Percentiles rank a stretch among this genome's conserved stretches.
These are phyloP conservation scores for Crithidia acanthocephali DNA, from an alignment of 208 protist species.

Conservation along the genomic window DNA sequence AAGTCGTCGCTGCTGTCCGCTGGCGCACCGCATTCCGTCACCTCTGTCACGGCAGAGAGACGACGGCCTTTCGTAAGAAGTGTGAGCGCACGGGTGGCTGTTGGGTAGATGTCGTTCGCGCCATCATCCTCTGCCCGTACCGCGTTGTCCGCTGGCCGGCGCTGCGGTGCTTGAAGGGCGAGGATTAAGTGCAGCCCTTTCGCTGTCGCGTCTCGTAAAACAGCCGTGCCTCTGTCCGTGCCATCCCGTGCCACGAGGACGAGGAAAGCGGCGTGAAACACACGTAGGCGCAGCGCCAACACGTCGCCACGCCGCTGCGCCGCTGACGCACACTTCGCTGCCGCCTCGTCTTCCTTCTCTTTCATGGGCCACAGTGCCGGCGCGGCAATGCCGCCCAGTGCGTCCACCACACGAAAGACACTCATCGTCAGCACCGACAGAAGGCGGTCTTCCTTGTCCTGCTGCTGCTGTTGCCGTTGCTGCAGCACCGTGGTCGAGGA, in stretches of 20 bases:
- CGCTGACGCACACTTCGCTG: neutral
- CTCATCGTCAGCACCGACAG: constrained; percentile 20
- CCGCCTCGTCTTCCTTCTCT: neutral
- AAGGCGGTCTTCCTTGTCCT: constrained; percentile 14
- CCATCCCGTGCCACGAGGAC: constrained; percentile 13
- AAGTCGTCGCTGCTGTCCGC: neutral
- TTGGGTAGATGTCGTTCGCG: neutral
- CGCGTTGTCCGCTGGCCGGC: neutral
- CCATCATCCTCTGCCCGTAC: neutral
- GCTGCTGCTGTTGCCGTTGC: neutral
- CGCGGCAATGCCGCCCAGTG: constrained; percentile 8
- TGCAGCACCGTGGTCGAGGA: neutral
- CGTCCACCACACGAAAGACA: constrained; percentile 36
- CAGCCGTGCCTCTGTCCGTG: neutral
- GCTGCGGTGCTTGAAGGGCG: neutral
- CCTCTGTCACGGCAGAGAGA: neutral
- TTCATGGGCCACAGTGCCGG: constrained; percentile 19
- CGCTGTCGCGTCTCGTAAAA: neutral
- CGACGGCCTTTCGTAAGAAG: neutral
- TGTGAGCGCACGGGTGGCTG: neutral
- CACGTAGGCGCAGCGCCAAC: constrained; percentile 16
- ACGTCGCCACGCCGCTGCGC: constrained; percentile 3
- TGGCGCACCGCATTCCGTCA: neutral
- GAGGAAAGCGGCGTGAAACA: constrained; percentile 22
- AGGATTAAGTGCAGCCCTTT: neutral